Base-by-base conservation (phyloP, 2,329 filamentous ascomycete species). In the Exophiala aquamarina region DNA sequence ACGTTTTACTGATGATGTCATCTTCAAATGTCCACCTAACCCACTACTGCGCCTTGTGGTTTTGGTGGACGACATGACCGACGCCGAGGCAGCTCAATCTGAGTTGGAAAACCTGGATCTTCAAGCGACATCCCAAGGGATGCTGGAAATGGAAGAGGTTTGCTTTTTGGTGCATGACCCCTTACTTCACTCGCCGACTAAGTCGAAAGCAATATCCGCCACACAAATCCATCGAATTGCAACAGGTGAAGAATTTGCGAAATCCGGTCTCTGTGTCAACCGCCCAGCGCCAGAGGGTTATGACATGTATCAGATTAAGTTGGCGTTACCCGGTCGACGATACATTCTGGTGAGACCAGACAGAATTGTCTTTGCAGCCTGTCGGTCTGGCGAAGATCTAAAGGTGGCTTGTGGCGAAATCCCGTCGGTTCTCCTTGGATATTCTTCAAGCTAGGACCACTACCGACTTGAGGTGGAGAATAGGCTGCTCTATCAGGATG, bases 361-460 rank as follows among this genome's bases (percentile, higher is more conserved):
- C 42, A 56, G 65, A 3, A 62, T 66, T 34, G 56, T 68, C 20
- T 69, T 63, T 53, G 64, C 64, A 4, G 54, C 58, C 3, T 66
- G 62, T 48, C 41, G 51, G 13, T 57, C 49, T 4, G 47, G 13
- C 2, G 19, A 11, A 8, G 60, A 66, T 23, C 49, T 66, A 6
- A 26, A 26, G 23, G 11, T 6, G 44, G 41, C 43, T 18, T n/a
- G 13, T 13, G 35, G 20, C 7, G 15, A 26, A 11, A 11, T 11
- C 11, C 11, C 23, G 6, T 26, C 23, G 11, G 23, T 26, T 11
- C 11, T 26, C 6, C 11, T 26, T 26, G 23, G n/a, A n/a, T n/a
- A n/a, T n/a, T n/a, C n/a, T n/a, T n/a, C n/a, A n/a, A n/a, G n/a
- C n/a, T n/a, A n/a, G n/a, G n/a, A n/a, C n/a, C n/a, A n/a, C n/a